Evolutionary conservation across 192 early-diverging fungal species (phyloP).

Genomic region (Backusella sp.): DNA sequence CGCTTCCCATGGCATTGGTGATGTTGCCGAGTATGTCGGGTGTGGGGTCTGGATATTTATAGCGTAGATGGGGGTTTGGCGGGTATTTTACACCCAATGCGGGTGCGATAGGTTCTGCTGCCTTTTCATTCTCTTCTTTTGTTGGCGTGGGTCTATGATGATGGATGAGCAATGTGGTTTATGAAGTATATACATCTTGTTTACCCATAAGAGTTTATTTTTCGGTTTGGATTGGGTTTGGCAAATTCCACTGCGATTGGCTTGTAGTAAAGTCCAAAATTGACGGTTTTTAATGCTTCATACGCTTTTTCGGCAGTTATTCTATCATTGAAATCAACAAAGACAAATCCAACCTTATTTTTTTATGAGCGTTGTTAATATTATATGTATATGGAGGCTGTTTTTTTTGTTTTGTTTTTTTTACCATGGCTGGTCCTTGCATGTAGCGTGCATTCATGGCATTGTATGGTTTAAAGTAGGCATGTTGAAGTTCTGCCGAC

Average conservation of each 20-base stretch:
- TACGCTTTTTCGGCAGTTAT: conserved; percentile 31
- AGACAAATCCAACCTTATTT: conserved; percentile 36
- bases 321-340: conserved; percentile 41
- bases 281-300: conserved; percentile 24
- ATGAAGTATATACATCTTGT: background rate
- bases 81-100: conserved; percentile 37
- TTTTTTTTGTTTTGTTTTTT: too few species aligned
- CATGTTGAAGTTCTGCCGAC: background rate
- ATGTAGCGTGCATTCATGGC: conserved; percentile 19
- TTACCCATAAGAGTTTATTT: background rate
- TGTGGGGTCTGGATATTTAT: conserved; percentile 45
- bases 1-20: conserved; percentile 46
- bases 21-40: conserved; percentile 52
- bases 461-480: conserved; percentile 22
- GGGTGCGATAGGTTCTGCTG: conserved; percentile 31
- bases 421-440: conserved; percentile 21
- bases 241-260: conserved; percentile 44
- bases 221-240: conserved; percentile 25
- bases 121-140: background rate
- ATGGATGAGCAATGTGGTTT: too few species aligned
- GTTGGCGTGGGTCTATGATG: background rate
- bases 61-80: conserved; percentile 37
- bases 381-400: background rate
- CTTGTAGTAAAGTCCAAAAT: conserved; percentile 19
- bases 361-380: background rate